These are phyloP conservation scores for Phytophthora meadii DNA, from an alignment of 352 stramenopile species.

Conservation along the genomic window DNA sequence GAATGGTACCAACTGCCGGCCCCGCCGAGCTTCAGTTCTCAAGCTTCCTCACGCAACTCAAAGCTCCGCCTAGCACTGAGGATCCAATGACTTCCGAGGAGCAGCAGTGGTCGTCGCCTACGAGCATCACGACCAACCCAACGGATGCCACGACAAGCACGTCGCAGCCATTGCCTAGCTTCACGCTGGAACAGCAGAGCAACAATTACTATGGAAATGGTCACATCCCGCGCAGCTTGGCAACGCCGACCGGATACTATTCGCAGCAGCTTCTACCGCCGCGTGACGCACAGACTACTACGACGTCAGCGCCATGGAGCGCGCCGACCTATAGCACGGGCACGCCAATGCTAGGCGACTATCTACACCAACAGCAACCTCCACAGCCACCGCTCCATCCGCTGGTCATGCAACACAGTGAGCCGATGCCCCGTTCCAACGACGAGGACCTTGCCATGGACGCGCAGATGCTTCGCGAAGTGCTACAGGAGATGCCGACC, in stretches of 20 bases:
- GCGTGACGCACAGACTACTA: slow-evolving; percentile 22
- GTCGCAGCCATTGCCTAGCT: slow-evolving; percentile 34
- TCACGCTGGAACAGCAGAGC: slow-evolving; percentile 35
- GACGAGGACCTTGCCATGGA: slow-evolving; percentile 50
- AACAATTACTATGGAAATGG: slow-evolving; percentile 25
- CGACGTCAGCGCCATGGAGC: slow-evolving; percentile 19
- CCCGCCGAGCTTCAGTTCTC: slow-evolving; percentile 42
- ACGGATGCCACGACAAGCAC: slow-evolving; percentile 21
- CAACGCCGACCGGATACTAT: slow-evolving; percentile 37
- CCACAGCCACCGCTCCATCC: slow-evolving; percentile 30
- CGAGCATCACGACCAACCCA: slow-evolving; percentile 32
- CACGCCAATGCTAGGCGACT: slow-evolving; percentile 16
- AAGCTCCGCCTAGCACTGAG: slow-evolving; percentile 30
- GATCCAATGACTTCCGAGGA: slow-evolving; percentile 25
- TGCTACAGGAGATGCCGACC: slow-evolving; percentile 44
- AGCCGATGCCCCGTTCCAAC: slow-evolving; percentile 28
- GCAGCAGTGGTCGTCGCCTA: slow-evolving; percentile 44
- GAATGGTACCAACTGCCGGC: slow-evolving; percentile 31
- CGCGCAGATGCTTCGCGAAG: slow-evolving; percentile 50
- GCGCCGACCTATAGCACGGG: slow-evolving; percentile 17
- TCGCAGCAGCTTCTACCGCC: slow-evolving; percentile 23
- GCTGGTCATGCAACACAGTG: slow-evolving; percentile 39
- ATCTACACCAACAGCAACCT: slow-evolving; percentile 24
- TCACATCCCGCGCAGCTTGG: slow-evolving; percentile 7
- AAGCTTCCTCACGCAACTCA: slow-evolving; percentile 55